Conservation (phyloP, 192 early-diverging fungal species). For the Chytriomyces sp. region DNA sequence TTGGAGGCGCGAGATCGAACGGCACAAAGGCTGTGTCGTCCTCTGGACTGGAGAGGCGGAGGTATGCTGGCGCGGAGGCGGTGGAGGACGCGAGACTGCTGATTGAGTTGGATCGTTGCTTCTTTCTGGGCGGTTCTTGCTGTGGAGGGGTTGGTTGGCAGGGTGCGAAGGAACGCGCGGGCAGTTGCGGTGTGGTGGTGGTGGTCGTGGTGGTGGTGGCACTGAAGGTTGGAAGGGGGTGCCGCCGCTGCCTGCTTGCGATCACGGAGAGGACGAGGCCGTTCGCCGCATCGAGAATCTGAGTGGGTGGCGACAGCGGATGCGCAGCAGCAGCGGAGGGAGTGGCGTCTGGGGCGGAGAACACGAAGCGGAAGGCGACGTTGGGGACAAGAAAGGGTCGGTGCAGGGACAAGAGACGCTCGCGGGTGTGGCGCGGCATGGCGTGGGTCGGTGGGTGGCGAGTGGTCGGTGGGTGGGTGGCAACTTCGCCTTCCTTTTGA, state of each 20-base stretch:
- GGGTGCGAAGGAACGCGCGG: no score
- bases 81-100: background rate
- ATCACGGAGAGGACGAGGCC: background rate
- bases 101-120: background rate
- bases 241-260: background rate
- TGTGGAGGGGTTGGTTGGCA: no score
- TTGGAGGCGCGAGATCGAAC: background rate
- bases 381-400: no score
- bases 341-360: background rate
- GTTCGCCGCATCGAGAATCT: background rate
- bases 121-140: background rate
- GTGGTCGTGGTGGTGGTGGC: background rate
- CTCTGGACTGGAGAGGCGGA: conserved; percentile 8
- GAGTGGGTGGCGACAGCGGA: no score
- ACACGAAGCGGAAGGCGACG: conserved; percentile 22
- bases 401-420: no score
- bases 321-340: background rate
- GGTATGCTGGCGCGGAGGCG: conserved; percentile 1
- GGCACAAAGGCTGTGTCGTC: background rate
- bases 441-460: no score
- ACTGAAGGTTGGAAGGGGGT: background rate
- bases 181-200: background rate
- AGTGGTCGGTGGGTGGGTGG: no score
- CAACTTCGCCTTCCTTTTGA: no score
- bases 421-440: no score